Conservation (phyloP, 179 eudicot species). For the Vitellaria paradoxa region DNA sequence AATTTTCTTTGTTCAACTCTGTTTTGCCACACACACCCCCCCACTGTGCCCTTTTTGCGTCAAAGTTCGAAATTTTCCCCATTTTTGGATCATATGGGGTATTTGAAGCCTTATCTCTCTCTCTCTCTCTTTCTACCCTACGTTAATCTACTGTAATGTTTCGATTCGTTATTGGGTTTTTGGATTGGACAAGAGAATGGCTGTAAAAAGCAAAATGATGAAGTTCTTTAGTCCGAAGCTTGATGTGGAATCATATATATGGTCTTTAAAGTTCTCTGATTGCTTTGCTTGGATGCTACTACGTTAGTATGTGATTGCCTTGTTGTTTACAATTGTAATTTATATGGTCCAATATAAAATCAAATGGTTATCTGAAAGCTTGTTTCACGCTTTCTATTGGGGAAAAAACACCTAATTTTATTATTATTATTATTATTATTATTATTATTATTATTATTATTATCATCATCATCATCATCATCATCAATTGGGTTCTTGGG, state of each 20-base stretch:
- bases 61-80: background rate
- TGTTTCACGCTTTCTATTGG: background rate
- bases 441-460: too few species aligned
- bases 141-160: background rate
- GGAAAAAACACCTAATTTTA: too few species aligned
- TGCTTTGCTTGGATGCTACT: slow-evolving; percentile 7
- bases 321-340: background rate
- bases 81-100: background rate
- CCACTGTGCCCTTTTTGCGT: background rate
- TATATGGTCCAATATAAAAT: background rate
- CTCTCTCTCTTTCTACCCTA: too few species aligned
- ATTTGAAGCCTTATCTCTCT: too few species aligned
- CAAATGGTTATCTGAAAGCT: background rate
- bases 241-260: slow-evolving; percentile 16
- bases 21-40: slow-evolving; percentile 10
- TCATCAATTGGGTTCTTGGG: too few species aligned
- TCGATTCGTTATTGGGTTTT: background rate
- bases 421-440: too few species aligned
- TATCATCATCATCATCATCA: too few species aligned
- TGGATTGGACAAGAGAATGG: background rate
- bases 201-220: slow-evolving; percentile 23
- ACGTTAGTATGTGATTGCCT: background rate
- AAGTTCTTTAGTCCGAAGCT: slow-evolving; percentile 21
- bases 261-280: slow-evolving; percentile 39
- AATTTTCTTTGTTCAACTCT: slow-evolving; percentile 7